Evolutionary conservation across 768 basidiomycete genomes (phyloP), one percentile per base, ranked within the genome.

Genomic region (Podaxis mareebaensis): DNA sequence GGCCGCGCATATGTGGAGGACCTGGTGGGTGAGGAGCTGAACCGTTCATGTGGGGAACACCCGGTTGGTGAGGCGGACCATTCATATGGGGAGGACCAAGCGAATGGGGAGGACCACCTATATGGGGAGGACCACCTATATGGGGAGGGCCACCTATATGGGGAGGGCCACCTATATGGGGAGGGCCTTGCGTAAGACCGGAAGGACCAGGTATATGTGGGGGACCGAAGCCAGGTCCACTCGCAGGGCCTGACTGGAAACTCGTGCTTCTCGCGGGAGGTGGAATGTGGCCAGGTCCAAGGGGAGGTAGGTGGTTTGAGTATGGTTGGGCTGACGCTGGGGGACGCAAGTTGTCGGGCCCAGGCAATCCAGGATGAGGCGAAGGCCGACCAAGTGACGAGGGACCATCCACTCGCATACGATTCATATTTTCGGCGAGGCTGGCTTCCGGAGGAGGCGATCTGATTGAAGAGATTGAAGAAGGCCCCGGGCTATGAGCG

Each of bases 221-320:
- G 51, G 70, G 66, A 63, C 66, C 55, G 56, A 63, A 67, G 61
- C 68, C 71, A 49, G 74, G 40, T 64, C 72, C 62, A 65, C 69
- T 51, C 57, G 71, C 52, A 59, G 69, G 58, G 56, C 72, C 67
- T 63, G 74, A 67, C 40, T 70, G 68, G 63, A 71, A 69, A 52
- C 78, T 77, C 8, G 75, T 68, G 68, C 75, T 78, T 65, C 83
- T 75, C 13, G 71, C 51, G 36, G 80, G 77, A n/a, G 78, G 75
- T 22, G 78, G 65, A 15, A 73, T 64, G 60, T 75, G 74, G 44
- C 76, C 75, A 17, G 80, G 77, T 51, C 65, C 69, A 60, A 73
- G 65, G 24, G 76, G 75, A 42, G 78, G 73, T 36, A 68, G 64
- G 6, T 66, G 67, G 66, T 71, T 68, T 48, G 66, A 44, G 36